Evolutionary conservation across 495 filamentous ascomycete genomes (phyloP), one percentile per base, ranked within the genome.

Genomic region (Aspergillus funiculosus): DNA sequence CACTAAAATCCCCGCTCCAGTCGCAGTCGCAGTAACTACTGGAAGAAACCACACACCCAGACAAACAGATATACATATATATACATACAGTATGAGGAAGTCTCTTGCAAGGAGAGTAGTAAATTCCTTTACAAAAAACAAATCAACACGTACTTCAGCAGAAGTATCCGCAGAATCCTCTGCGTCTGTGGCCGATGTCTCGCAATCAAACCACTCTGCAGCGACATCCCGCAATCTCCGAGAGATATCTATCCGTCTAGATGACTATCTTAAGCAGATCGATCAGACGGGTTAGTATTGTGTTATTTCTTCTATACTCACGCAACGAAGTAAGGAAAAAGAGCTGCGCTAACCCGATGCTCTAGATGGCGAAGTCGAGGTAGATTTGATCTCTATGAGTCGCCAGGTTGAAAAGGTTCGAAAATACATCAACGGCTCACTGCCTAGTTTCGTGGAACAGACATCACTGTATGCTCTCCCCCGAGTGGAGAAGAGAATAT

Each of bases 371-470:
- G 43, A 38, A 4, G 34, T 46, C 10, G 43, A 46, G 1, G 34
- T 46, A 11, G 43, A 46, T 39, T 24, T 46, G 7, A 39, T 46
- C 10, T 46, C 43, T 5, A 46, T 46, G 43, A 46, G 43, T 14
- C 43, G 35, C 22, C 43, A 46, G 17, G 39, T 46, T 8, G 43
- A 46, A 26, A 46, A 46, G 13, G 35, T 39, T 1, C 20, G 24
- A 7, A 28, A 21, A 4, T 46, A 46, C 18, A 36, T 19, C 9
- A 46, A 46, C n/a, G 35, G 43, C 2, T 39, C 43, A n/a, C n/a
- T n/a, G n/a, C 28, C 11, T 20, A 19, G 21, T n/a, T 24, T 4
- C 10, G 28, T 43, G 10, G 41, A 13, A 21, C 15, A 11, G 21
- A 5, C 17, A 9, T n/a, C 32, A 30, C 18, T 37, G 31, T 45